Evolutionary conservation across 352 stramenopile species (phyloP).

Genomic region (Pythium guiyangense): DNA sequence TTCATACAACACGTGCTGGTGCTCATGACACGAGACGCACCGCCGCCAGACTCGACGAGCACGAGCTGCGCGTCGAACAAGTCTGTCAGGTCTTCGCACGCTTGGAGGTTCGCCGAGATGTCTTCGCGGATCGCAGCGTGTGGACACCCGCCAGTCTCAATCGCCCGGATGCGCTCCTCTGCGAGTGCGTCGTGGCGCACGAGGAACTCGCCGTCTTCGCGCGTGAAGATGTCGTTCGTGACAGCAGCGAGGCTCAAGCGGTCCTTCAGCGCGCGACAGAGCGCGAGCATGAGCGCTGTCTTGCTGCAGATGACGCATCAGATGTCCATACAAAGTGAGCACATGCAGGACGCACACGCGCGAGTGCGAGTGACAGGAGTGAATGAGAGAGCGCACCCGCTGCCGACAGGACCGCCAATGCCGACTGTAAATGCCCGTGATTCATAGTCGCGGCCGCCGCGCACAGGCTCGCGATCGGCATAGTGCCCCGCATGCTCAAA

Average conservation of each 20-base stretch:
- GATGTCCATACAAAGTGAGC: too few relatives aligned
- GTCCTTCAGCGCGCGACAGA: slow-evolving; percentile 89
- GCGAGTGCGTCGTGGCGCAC: slow-evolving; percentile 89
- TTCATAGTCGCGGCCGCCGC: slow-evolving; percentile 60
- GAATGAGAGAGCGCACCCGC: slow-evolving; percentile 27
- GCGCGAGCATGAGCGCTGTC: slow-evolving; percentile 92
- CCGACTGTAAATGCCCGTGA: slow-evolving; percentile 93
- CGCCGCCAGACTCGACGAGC: slow-evolving; percentile 88
- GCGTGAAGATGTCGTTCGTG: slow-evolving; percentile 99
- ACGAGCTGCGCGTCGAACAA: slow-evolving; percentile 83
- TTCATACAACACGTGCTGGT: too few relatives aligned
- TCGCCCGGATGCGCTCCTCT: slow-evolving; percentile 89
- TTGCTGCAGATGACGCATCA: slow-evolving; percentile 55
- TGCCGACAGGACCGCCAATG: slow-evolving; percentile 95
- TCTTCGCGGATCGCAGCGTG: slow-evolving; percentile 97
- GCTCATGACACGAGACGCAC: slow-evolving; percentile 18
- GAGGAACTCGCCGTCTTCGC: slow-evolving; percentile 98
- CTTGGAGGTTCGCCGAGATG: slow-evolving; percentile 95
- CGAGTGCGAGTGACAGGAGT: not conserved
- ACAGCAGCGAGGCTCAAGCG: slow-evolving; percentile 84
- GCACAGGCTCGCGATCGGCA: slow-evolving; percentile 51
- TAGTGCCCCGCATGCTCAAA: slow-evolving; percentile 78
- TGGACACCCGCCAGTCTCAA: slow-evolving; percentile 97
- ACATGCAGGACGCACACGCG: not conserved
- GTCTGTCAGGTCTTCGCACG: slow-evolving; percentile 93